A percentile compares a stretch with the other conserved stretches of the same genome.
Conservation (phyloP, 306 rosid species). For the Ormosia semicastrata region DNA sequence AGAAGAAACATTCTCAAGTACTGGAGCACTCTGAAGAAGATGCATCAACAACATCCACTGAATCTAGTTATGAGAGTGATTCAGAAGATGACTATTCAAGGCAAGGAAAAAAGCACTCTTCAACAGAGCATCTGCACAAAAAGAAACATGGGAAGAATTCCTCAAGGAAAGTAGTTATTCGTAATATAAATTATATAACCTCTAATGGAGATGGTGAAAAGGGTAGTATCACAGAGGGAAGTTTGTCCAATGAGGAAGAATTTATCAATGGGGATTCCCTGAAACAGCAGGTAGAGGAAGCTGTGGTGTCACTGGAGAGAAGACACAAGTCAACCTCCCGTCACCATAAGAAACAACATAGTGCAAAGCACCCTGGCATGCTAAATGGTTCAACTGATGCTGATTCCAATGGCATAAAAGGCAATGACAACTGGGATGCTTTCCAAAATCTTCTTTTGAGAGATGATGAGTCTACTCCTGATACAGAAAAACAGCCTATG, state of each 20-base stretch:
- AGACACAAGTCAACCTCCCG: constrained; percentile 59
- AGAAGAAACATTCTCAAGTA: constrained; percentile 60
- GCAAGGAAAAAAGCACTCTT: constrained; percentile 49
- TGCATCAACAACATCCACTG: constrained; percentile 46
- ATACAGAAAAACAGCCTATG: constrained; percentile 33
- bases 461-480: constrained; percentile 56
- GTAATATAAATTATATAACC: constrained; percentile 93
- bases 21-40: constrained; percentile 59
- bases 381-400: constrained; percentile 39
- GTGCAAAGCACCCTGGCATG: constrained; percentile 31
- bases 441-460: constrained; percentile 88
- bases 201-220: constrained; percentile 76
- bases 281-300: constrained; percentile 86
- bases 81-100: constrained; percentile 56
- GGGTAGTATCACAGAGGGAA: constrained; percentile 63
- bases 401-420: constrained; percentile 48
- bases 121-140: constrained; percentile 37
- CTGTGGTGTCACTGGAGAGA: constrained; percentile 80
- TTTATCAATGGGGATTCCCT: constrained; percentile 68
- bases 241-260: constrained; percentile 65
- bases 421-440: constrained; percentile 73
- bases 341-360: constrained; percentile 53
- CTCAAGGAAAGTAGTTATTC: constrained; percentile 89
- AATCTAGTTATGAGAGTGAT: constrained; percentile 67
- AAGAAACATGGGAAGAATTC: constrained; percentile 73